Base-by-base conservation (phyloP, 1,139 yeast species). In the Meyerozyma smithsonii region DNA sequence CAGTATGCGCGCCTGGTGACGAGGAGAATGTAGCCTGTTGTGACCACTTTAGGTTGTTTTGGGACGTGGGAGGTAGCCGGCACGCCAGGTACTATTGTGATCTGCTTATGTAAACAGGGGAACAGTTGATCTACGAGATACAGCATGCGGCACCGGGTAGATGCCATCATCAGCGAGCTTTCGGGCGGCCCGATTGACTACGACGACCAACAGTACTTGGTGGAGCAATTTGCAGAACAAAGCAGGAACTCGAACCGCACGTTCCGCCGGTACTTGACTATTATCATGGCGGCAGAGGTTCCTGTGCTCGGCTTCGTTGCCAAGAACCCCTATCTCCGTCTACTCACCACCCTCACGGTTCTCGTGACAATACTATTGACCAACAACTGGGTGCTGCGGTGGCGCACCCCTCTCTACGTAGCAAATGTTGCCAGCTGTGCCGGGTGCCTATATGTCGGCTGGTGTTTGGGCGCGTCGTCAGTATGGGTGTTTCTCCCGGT, bases 81-180 rank as follows among this genome's bases (percentile, higher is more conserved):
- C 17, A 12, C 14, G 28, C 12, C 32, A 19, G 8, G 32, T 25
- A 16, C 23, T 11, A 19, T 19, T 11, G 38, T n/a, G 34, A 23
- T 23, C 25, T 23, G 25, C 25, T 23, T 23, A 23, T 23, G 25
- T 23, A 23, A 23, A 11, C 24, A 4, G 25, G 12, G 3, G n/a
- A 3, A 17, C 19, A 16, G 6, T 17, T 19, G 14, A 12, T 23
- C n/a, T 6, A 23, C 12, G 5, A 8, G n/a, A n/a, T n/a, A n/a
- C n/a, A n/a, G n/a, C n/a, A 44, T 47, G 8, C 37, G 42, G 17
- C 45, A 47, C 12, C 39, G 43, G 6, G 24, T 47, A 1, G 50
- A 47, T 33, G 36, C 45, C 18, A 43, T 42, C 14, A 40, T 47
- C 20, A 45, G 43, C 18, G 44, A 42, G 19, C 39, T 32, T 11